Evolutionary conservation across 2,329 filamentous ascomycete genomes (phyloP).

Genomic region (Coniochaeta prunicola): DNA sequence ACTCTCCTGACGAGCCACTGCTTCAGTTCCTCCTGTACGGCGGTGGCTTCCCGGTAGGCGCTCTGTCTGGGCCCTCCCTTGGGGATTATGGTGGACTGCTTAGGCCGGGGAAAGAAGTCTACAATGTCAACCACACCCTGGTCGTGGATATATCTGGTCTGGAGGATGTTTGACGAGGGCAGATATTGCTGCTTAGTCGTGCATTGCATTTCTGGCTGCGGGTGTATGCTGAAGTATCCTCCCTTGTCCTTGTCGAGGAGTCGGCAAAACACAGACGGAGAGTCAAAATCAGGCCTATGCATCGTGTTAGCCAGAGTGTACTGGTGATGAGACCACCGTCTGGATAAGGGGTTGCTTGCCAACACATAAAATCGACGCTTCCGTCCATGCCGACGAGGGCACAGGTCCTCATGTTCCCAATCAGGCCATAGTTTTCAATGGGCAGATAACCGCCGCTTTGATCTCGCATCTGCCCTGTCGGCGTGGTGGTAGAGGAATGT

Average conservation of each 20-base stretch:
- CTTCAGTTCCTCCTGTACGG: slow-evolving; percentile 56
- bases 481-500: slow-evolving; percentile 19
- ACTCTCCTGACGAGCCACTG: slow-evolving; percentile 65
- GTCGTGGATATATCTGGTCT: slow-evolving; percentile 72
- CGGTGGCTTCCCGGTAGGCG: slow-evolving; percentile 45
- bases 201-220: slow-evolving; percentile 40
- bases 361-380: slow-evolving; percentile 72
- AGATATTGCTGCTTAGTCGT: slow-evolving; percentile 75
- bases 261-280: slow-evolving; percentile 67
- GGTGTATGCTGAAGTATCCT: slow-evolving; percentile 64
- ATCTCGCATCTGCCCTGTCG: slow-evolving; percentile 21
- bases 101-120: slow-evolving; percentile 70
- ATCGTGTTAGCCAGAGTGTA: neutral
- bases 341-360: slow-evolving; percentile 34
- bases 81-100: slow-evolving; percentile 44
- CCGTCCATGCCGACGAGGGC: slow-evolving; percentile 69
- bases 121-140: slow-evolving; percentile 66
- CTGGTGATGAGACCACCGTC: neutral
- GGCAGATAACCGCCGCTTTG: slow-evolving; percentile 42
- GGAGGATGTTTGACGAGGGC: slow-evolving; percentile 66
- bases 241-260: slow-evolving; percentile 69
- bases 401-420: slow-evolving; percentile 75
- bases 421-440: slow-evolving; percentile 73
- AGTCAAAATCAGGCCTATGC: slow-evolving; percentile 68
- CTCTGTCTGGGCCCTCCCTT: slow-evolving; percentile 36